Evolutionary conservation across 1,284 basidiomycete species (phyloP), one percentile per base, ranked within the genome.

Genomic region (Irpex sp.): DNA sequence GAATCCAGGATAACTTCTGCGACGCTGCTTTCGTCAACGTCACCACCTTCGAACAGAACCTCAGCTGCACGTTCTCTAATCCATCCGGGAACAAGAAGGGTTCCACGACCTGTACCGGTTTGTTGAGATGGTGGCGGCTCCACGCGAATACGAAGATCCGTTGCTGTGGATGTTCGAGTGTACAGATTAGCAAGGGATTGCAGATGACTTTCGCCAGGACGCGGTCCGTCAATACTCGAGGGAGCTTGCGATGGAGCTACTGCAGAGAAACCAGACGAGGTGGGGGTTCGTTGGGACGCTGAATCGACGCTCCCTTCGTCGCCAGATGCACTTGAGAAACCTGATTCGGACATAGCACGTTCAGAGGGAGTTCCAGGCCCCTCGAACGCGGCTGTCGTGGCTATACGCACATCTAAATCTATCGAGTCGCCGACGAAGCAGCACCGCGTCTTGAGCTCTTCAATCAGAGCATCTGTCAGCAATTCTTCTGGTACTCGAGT

Each of bases 1-100:
- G 87, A 81, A 62, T 92, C 87, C 0, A 97, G 78, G 2, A 98
- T 81, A 26, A 91, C 82, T 69, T 95, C 93, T 0, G 92, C 88
- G 1, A 97, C 78, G 61, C 90, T 93, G 65, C 82, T 83, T 74
- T 92, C 92, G 69, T 94, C 95, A 31, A 91, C 86, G 66, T 95
- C 93, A n/a, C 92, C 92, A 1, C 88, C 87, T 70, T 94, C 93
- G 67, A 98, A 98, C 1, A 98, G 78, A 3, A 96, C 83, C 72
- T 99, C 97, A 2, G 93, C 89, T 0, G 92, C 92, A 6, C 95
- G 83, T 72, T 98, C 95, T 43, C 97, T 79, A 26, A 98, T 82
- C 97, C 97, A 99, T 0, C 96, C 96, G 0, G 97, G 97, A 49
- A 99, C 86, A 51, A 91, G 80, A 43, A 98, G 76, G 0, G 88